Evolutionary conservation across 768 basidiomycete species (phyloP).

Genomic region (Tremella fuciformis): DNA sequence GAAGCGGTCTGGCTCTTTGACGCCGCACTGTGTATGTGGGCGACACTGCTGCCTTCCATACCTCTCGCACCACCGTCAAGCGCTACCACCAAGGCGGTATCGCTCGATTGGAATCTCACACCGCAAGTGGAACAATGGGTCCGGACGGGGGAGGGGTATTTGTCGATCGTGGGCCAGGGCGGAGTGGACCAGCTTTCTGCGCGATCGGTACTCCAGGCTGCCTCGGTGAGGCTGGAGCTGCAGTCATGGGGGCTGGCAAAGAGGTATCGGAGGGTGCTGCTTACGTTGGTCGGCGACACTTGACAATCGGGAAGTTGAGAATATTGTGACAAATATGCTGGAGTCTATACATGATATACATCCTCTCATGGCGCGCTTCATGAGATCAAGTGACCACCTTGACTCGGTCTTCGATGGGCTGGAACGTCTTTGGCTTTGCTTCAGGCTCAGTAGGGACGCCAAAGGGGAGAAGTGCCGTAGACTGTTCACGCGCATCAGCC

Average conservation of each 20-base stretch:
- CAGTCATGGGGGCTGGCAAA: slow-evolving; percentile 19
- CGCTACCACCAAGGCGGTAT: neutral
- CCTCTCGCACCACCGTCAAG: neutral
- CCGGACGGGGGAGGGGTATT: slow-evolving; percentile 3
- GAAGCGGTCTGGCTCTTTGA: slow-evolving; percentile 24
- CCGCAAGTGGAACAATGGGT: slow-evolving; percentile 11
- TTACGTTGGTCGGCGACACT: neutral
- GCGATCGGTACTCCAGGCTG: neutral
- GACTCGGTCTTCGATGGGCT: neutral
- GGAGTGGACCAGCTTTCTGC: neutral
- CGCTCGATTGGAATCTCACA: slow-evolving; percentile 7
- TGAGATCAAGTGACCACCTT: neutral
- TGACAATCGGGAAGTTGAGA: no score
- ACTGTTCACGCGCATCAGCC: slow-evolving; percentile 3
- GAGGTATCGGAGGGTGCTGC: slow-evolving; percentile 7
- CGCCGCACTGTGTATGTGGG: slow-evolving; percentile 20
- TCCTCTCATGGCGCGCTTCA: no score
- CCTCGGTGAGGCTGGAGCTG: slow-evolving; percentile 6
- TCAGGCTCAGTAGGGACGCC: slow-evolving; percentile 40
- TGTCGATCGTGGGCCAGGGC: slow-evolving; percentile 14
- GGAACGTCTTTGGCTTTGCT: slow-evolving; percentile 9
- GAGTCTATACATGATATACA: no score
- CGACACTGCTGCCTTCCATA: slow-evolving; percentile 1
- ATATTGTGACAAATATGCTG: no score
- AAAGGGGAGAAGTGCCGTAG: slow-evolving; percentile 49